phyloP scores from a whole-genome alignment of 805 yeast species.

The Monosporozyma siamensis region DNA sequence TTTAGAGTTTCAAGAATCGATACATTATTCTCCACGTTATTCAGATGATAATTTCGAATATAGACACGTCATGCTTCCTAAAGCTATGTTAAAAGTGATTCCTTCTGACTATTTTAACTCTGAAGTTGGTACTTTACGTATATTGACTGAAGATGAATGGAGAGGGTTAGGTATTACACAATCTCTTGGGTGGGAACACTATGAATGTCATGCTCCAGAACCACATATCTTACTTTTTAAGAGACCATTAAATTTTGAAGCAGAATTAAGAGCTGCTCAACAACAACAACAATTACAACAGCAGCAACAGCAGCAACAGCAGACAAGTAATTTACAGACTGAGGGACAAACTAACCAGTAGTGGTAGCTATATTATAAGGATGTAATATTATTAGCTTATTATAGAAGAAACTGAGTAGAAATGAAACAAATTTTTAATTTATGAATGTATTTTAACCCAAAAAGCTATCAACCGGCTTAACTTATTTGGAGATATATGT shows the following conservation, averaged over 20 bases:
- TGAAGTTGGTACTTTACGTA: conserved; percentile 88
- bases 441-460: too few species aligned
- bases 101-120: conserved; percentile 91
- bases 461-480: too few species aligned
- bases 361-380: conserved; percentile 3
- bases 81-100: conserved; percentile 86
- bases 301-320: conserved; percentile 13
- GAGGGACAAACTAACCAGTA: not conserved
- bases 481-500: too few species aligned
- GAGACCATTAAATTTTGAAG: conserved; percentile 51
- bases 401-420: not conserved
- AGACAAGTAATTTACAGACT: conserved; percentile 2
- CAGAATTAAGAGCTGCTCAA: conserved; percentile 28
- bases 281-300: conserved; percentile 19
- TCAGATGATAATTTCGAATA: conserved; percentile 89
- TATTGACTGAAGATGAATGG: conserved; percentile 94
- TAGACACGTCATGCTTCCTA: conserved; percentile 94
- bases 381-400: not conserved
- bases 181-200: conserved; percentile 95
- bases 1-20: conserved; percentile 84
- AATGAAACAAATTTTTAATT: too few species aligned
- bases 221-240: conserved; percentile 91
- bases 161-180: conserved; percentile 96
- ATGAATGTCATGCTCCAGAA: conserved; percentile 97
- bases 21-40: conserved; percentile 87